A percentile compares a stretch with the other conserved stretches of the same genome.
Conservation (phyloP, 768 basidiomycete species). For the Leucosporidium creatinivorum region DNA sequence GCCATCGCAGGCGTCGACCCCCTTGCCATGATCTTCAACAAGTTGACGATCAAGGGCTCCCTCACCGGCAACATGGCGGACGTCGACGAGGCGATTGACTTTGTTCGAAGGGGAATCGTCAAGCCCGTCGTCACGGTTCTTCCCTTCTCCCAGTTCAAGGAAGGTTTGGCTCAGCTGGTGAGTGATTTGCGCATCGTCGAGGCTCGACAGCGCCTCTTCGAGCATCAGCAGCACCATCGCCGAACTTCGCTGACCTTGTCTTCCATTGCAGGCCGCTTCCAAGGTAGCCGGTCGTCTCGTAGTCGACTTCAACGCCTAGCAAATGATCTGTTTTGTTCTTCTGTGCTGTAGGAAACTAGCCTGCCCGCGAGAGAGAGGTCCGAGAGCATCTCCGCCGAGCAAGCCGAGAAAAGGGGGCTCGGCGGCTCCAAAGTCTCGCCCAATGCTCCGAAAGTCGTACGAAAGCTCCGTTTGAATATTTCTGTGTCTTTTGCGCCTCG, state of each 20-base stretch:
- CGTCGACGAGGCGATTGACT: conserved; percentile 63
- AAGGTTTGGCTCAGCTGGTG: conserved; percentile 40
- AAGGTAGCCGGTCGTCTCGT: conserved; percentile 47
- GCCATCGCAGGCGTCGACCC: conserved; percentile 46
- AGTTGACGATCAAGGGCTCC: conserved; percentile 38
- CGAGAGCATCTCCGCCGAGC: too few relatives aligned
- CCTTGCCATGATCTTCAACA: conserved; percentile 41
- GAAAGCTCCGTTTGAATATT: too few relatives aligned
- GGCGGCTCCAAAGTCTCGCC: too few relatives aligned
- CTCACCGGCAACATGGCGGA: conserved; percentile 64
- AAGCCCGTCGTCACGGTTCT: conserved; percentile 52
- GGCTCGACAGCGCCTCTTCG: conserved; percentile 38
- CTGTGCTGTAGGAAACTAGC: too few relatives aligned
- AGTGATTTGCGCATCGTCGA: too few relatives aligned
- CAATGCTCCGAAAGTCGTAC: too few relatives aligned
- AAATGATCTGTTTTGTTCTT: too few relatives aligned
- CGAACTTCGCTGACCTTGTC: too few relatives aligned
- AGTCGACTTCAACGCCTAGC: conserved; percentile 24
- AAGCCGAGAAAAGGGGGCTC: too few relatives aligned
- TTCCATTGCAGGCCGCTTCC: conserved; percentile 41
- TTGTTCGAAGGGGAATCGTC: conserved; percentile 62
- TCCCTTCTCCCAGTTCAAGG: conserved; percentile 51
- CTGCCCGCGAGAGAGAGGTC: too few relatives aligned
- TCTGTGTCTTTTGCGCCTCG: too few relatives aligned
- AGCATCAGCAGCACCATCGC: too few relatives aligned